Evolutionary conservation across 805 yeast species (phyloP), one percentile per base, ranked within the genome.

Genomic region (Lipomyces lipofer): DNA sequence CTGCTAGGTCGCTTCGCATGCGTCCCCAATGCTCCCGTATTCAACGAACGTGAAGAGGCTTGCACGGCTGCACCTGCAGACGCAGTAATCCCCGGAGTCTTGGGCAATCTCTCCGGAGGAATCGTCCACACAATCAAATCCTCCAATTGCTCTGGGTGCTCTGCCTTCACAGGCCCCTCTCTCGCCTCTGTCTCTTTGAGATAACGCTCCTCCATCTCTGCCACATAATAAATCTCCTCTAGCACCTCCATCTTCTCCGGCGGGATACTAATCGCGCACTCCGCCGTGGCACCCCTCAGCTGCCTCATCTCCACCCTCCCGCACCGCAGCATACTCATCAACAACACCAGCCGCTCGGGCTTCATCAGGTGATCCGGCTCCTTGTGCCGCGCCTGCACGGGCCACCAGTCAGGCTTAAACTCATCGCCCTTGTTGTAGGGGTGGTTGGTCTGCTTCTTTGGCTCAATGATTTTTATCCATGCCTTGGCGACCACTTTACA

Each of bases 281-380:
- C 60, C 13, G 45, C 30, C n/a, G 63, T 59, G 9, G 63, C 59
- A 2, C 17, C 30, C 15, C 60, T 49, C 32, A 60, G 49, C 30
- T 47, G 49, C 28, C 36, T 17, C 25, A 56, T 12, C 17, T 30
- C 39, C 9, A 38, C 51, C 17, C 33, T 27, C 19, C 47, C 47
- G 13, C 50, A 52, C 3, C 51, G 43, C 24, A 59, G 51, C 48
- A 60, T 60, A 15, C 58, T 30, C 3, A 77, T 69, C 64, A 86
- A 67, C 22, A 86, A 68, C 3, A 63, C 64, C 17, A 84, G 63
- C 50, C 94, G 71, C 62, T 82, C 85, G 0, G 69, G 70, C 64
- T 83, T 85, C 54, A 73, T 75, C 53, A 86, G 70, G 69, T 86
- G 92, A 65, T 85, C 92, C 0, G 92, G 92, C 64, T 86, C 91